Base-by-base conservation (phyloP, 768 basidiomycete genomes). In the Trametes gibbosa region DNA sequence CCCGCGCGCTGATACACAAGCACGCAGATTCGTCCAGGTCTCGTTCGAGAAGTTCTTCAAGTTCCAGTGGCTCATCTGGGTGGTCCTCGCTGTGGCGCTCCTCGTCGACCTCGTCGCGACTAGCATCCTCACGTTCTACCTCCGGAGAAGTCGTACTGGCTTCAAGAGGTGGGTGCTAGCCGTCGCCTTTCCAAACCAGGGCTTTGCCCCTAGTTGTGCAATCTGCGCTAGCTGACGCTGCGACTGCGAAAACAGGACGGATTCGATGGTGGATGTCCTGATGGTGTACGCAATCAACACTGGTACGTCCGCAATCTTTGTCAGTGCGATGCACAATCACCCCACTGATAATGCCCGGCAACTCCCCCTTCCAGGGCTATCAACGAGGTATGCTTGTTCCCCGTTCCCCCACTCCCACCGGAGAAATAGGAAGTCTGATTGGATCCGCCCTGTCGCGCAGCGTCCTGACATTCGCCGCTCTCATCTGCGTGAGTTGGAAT, bases 61-160 rank as follows among this genome's bases (percentile, higher is more conserved):
- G 46, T 32, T 48, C 46, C 46, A 56, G 55, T 56, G 55, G 55
- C 25, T 56, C 37, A 56, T 49, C 35, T 56, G 55, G 47, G 34
- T 23, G 1, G n/a, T 49, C 10, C 47, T 56, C 6, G n/a, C 47
- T 9, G 55, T 50, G 6, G 55, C 55, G 5, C 24, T 56, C 14
- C 21, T 40, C n/a, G 40, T 48, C 47, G 55, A 56, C 39, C 23
- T 56, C 25, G 37, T 56, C 25, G 47, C 47, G 17, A 49, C 55
- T 8, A 49, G 37, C 17, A 29, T 40, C 35, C 47, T 56, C 17
- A 56, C 47, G 19, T 56, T 21, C 47, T 56, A 56, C 47, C 47
- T 56, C 9, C 55, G 55, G 23, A 40, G 40, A 39, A 56, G 55
- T 19, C 55, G 55, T 10, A 56, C 55, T 9, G 55, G 55, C 5